Conservation (phyloP, 148 eudicot genomes). For the Cornus florida region DNA sequence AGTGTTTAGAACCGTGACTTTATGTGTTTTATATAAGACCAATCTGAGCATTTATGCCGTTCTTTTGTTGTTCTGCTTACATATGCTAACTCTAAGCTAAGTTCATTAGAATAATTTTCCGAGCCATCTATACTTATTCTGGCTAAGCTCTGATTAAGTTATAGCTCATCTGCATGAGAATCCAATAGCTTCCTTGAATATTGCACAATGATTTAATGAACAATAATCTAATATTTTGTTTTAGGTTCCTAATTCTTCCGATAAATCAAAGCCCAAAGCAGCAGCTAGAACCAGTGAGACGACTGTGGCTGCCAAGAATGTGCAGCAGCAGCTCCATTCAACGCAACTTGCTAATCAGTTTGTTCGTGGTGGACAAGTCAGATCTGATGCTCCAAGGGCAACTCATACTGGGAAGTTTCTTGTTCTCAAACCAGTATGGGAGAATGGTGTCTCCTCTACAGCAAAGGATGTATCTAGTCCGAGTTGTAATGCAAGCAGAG, state of each 20-base stretch:
- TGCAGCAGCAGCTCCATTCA: slow-evolving; percentile 45
- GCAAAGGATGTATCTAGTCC: slow-evolving; percentile 47
- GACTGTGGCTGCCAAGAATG: slow-evolving; percentile 43
- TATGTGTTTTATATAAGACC: no score
- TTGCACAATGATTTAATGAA: no score
- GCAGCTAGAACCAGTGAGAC: slow-evolving; percentile 47
- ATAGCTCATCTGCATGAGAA: neutral
- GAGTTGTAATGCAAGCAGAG: slow-evolving; percentile 28
- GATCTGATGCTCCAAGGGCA: slow-evolving; percentile 42
- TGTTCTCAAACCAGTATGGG: slow-evolving; percentile 69
- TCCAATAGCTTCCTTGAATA: neutral
- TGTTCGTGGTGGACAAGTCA: slow-evolving; percentile 43
- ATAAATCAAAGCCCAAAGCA: slow-evolving; percentile 66
- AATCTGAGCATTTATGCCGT: neutral
- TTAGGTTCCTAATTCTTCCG: slow-evolving; percentile 52
- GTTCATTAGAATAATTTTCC: neutral
- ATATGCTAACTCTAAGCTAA: neutral
- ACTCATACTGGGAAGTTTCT: slow-evolving; percentile 54
- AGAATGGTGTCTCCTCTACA: slow-evolving; percentile 38
- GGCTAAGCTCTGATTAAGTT: no score
- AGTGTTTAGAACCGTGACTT: neutral
- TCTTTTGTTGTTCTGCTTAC: neutral
- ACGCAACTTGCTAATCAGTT: slow-evolving; percentile 48
- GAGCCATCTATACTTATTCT: neutral
- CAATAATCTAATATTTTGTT: slow-evolving; percentile 6